A percentile compares a stretch with the other conserved stretches of the same genome.
Conservation (phyloP, 1,139 yeast species). For the Wickerhamiella infanticola region DNA sequence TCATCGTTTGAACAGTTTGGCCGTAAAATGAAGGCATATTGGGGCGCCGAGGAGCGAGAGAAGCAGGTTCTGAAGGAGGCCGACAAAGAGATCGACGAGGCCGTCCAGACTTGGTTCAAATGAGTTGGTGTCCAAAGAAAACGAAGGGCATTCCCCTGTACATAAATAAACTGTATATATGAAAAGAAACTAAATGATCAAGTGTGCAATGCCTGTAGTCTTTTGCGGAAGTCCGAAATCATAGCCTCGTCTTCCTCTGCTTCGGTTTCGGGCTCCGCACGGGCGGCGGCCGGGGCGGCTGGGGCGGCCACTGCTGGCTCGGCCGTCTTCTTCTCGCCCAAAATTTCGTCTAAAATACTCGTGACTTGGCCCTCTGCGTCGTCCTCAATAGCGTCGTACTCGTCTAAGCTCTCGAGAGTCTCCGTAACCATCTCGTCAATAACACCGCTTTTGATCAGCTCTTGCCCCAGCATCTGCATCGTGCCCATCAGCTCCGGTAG, state of each 20-base stretch:
- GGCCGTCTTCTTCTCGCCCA: constrained; percentile 30
- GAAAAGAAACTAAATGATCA: constrained; percentile 17
- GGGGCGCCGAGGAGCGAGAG: neutral
- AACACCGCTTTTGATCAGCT: constrained; percentile 73
- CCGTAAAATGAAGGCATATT: constrained; percentile 6
- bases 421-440: constrained; percentile 95
- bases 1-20: constrained; percentile 13
- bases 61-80: neutral
- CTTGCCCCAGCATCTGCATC: constrained; percentile 77
- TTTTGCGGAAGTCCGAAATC: constrained; percentile 74
- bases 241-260: constrained; percentile 50
- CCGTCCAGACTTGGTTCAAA: neutral
- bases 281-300: constrained; percentile 12
- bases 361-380: constrained; percentile 46
- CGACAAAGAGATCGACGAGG: neutral
- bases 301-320: constrained; percentile 4
- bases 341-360: constrained; percentile 37
- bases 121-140: too few relatives aligned
- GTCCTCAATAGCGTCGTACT: constrained; percentile 50
- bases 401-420: constrained; percentile 56
- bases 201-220: constrained; percentile 73
- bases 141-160: neutral
- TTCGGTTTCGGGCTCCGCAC: constrained; percentile 32
- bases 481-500: constrained; percentile 72
- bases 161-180: neutral